These are phyloP conservation scores for Cryptosporidium sp. DNA, from an alignment of 169 alveolate species.

Conservation along the genomic window DNA sequence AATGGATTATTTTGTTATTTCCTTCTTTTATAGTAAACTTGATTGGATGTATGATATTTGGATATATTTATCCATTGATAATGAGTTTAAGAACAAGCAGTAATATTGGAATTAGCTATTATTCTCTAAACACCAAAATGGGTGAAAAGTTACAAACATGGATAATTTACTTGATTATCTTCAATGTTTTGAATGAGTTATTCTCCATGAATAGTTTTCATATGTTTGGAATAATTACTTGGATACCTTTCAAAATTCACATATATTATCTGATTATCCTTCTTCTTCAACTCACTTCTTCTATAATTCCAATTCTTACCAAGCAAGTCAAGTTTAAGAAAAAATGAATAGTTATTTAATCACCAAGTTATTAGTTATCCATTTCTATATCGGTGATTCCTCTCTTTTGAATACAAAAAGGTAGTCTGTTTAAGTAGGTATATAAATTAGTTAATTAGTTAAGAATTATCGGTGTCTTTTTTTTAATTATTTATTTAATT, in stretches of 20 bases:
- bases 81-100: conserved; percentile 47
- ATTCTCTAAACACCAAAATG: not conserved
- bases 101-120: conserved; percentile 3
- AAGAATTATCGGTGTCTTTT: not conserved
- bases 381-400: conserved; percentile 23
- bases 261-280: conserved; percentile 26
- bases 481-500: not conserved
- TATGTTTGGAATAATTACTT: not conserved
- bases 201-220: not conserved
- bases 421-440: conserved; percentile 10
- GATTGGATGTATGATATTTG: conserved; percentile 64
- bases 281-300: conserved; percentile 31
- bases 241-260: conserved; percentile 62
- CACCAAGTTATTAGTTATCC: not conserved
- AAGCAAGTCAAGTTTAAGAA: conserved; percentile 1
- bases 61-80: conserved; percentile 44
- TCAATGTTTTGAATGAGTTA: conserved; percentile 18
- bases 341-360: not conserved
- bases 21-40: conserved; percentile 61
- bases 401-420: conserved; percentile 43
- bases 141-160: conserved; percentile 45
- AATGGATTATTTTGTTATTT: conserved; percentile 58
- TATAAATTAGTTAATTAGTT: conserved; percentile 10
- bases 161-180: conserved; percentile 3
- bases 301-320: conserved; percentile 16